Conservation (phyloP, 495 filamentous ascomycete genomes). For the Amniculicola lignicola region DNA sequence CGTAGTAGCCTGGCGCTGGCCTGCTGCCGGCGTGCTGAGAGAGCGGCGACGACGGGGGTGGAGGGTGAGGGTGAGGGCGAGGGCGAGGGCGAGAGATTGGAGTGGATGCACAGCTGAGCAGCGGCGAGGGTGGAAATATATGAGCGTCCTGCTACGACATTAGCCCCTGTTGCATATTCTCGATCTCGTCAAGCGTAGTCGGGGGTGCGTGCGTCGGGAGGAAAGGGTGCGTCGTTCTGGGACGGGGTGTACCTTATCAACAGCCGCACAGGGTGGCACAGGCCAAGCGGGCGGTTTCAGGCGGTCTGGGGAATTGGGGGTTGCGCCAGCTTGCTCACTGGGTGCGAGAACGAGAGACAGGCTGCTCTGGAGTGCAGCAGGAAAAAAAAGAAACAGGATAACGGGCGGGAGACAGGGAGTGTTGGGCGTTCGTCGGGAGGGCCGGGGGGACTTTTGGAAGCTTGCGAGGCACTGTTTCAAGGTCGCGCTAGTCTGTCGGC, state of each 20-base stretch:
- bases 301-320: background rate
- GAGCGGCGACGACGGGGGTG: conserved; percentile 20
- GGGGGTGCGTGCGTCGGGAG: background rate
- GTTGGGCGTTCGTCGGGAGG: background rate
- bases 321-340: background rate
- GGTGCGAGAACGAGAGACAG: background rate
- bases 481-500: background rate
- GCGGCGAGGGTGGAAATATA: background rate
- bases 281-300: background rate
- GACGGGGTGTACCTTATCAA: conserved; percentile 1
- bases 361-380: background rate
- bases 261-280: background rate
- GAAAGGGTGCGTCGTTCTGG: background rate
- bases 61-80: conserved; percentile 9
- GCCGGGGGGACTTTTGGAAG: background rate
- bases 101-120: conserved; percentile 15
- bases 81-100: conserved; percentile 10
- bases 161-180: background rate
- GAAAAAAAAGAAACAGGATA: background rate
- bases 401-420: background rate
- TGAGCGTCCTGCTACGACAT: background rate
- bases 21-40: conserved; percentile 6
- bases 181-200: background rate
- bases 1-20: conserved; percentile 15
- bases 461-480: background rate